Evolutionary conservation across 1,284 basidiomycete species (phyloP), one percentile per base, ranked within the genome.

Genomic region (Amylostereum chailletii): DNA sequence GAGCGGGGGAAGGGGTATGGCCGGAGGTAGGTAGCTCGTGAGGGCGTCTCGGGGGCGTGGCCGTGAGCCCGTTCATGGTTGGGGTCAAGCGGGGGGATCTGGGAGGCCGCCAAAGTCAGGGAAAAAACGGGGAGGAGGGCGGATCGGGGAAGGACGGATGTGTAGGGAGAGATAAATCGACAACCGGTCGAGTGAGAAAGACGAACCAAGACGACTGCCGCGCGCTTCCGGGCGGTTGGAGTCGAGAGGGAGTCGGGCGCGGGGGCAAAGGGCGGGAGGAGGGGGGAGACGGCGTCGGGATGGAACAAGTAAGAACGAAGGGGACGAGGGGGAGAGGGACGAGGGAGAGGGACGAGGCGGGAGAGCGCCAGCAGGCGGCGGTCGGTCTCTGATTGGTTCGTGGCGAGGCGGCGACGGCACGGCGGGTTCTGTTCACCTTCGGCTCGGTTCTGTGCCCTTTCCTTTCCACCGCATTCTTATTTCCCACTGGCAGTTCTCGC

Each of bases 1-100:
- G 50, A 19, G 55, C 49, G 6, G 61, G 58, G 2, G 60, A 60
- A 30, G 59, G 51, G 48, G 51, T 55, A 30, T 58, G 52, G 40
- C 59, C 54, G 19, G 60, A 53, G 27, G 57, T 48, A 45, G 50
- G 48, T 39, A 48, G 47, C 41, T 52, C 52, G 47, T 51, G 30
- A 42, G 44, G 47, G 39, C 49, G 55, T 53, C 54, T 45, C 33
- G 55, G 51, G 33, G 55, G 54, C 29, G 54, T 55, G 42, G 39
- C 43, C 11, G 49, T 48, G 19, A 34, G 27, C 34, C 50, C 48
- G 26, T 34, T 52, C 54, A 55, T 55, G 50, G 38, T 43, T 45
- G 40, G 27, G 26, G 40, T 39, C 27, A 19, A 19, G 19, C 19
- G 19, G 19, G 19, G 19, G 19, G 19, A 19, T 19, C 19, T 19